These are phyloP conservation scores for Fusarium hainanense DNA, from an alignment of 2,329 filamentous ascomycete genomes.

Conservation along the genomic window DNA sequence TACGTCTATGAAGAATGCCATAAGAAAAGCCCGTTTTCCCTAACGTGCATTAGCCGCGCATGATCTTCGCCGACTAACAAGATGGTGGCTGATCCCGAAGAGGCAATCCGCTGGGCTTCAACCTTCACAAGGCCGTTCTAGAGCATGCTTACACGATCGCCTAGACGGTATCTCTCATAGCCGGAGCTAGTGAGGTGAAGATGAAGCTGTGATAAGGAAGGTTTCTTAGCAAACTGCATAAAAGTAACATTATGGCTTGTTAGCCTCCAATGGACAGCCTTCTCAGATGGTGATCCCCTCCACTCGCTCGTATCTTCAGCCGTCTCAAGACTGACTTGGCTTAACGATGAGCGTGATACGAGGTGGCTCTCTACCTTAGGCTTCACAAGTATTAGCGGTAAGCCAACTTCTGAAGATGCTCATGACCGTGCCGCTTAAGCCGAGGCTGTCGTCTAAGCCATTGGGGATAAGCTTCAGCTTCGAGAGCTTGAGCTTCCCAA, in stretches of 20 bases:
- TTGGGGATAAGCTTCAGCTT: background rate
- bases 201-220: slow-evolving; percentile 21
- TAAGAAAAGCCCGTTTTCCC: background rate
- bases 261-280: slow-evolving; percentile 31
- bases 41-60: slow-evolving; percentile 22
- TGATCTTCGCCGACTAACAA: background rate
- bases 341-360: slow-evolving; percentile 11
- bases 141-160: slow-evolving; percentile 19
- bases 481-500: background rate
- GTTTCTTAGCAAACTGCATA: background rate
- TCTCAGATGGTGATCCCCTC: slow-evolving; percentile 5
- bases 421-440: slow-evolving; percentile 2
- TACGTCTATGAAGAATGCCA: background rate
- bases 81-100: slow-evolving; percentile 12
- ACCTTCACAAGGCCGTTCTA: background rate
- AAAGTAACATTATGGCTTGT: background rate
- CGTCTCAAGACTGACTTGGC: slow-evolving; percentile 1
- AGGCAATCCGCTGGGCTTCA: slow-evolving; percentile 10
- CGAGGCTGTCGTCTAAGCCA: slow-evolving; percentile 12
- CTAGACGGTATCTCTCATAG: background rate
- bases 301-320: background rate
- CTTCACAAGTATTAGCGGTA: slow-evolving; percentile 5
- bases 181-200: background rate
- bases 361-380: background rate
- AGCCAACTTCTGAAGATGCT: background rate